A percentile compares a stretch with the other conserved stretches of the same genome.
Conservation (phyloP, 805 yeast genomes). For the Zygoascus flipseniorum region DNA sequence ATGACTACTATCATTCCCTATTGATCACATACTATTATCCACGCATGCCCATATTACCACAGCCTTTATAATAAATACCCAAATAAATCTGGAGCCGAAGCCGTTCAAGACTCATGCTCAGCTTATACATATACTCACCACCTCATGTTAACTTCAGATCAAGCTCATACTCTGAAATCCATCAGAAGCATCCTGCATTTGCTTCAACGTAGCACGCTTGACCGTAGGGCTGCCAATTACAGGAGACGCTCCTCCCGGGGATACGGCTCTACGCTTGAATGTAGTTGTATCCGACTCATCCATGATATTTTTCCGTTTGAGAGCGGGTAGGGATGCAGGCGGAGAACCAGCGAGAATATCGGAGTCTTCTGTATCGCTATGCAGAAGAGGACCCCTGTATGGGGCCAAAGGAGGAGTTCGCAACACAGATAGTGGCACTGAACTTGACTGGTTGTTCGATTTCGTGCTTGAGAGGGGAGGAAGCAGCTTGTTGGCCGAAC, state of each 20-base stretch:
- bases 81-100: too few species aligned
- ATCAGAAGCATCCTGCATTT: conserved; percentile 20
- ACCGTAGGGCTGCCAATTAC: conserved; percentile 12
- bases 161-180: conserved; percentile 19
- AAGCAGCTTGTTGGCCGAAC: not conserved
- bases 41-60: too few species aligned
- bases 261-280: conserved; percentile 20
- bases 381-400: not conserved
- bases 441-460: not conserved
- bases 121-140: not conserved
- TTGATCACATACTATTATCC: too few species aligned
- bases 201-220: conserved; percentile 14
- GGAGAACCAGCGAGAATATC: conserved; percentile 2
- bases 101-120: too few species aligned
- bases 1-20: too few species aligned
- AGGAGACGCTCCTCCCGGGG: conserved; percentile 17
- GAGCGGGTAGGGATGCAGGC: not conserved
- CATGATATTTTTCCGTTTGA: conserved; percentile 13
- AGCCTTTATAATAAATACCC: too few species aligned
- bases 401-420: not conserved
- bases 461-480: not conserved
- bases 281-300: conserved; percentile 10
- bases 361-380: conserved; percentile 17
- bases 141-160: not conserved
- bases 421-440: not conserved